A percentile compares a stretch with the other conserved stretches of the same genome.
These are phyloP conservation scores for Xylaria sp. DNA, from an alignment of 2,329 filamentous ascomycete genomes.

Conservation along the genomic window DNA sequence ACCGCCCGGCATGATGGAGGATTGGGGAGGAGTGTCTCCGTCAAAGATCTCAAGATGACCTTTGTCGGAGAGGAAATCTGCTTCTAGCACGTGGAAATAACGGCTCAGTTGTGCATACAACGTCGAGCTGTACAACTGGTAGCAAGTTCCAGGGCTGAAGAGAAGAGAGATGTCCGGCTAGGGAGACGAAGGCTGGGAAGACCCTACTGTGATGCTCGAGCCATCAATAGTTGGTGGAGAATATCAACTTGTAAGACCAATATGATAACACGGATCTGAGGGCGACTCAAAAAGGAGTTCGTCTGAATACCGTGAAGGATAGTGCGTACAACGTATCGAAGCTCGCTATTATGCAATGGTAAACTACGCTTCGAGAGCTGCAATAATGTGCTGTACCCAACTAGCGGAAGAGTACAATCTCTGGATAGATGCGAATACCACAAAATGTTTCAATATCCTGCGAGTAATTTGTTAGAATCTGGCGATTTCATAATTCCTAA, in stretches of 20 bases:
- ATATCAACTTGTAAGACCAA: neutral
- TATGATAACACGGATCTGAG: neutral
- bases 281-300: neutral
- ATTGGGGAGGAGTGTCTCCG: slow-evolving; percentile 32
- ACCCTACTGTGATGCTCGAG: slow-evolving; percentile 46
- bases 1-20: slow-evolving; percentile 71
- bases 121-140: slow-evolving; percentile 37
- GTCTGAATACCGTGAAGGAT: neutral
- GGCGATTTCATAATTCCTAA: too few species aligned
- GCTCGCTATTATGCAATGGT: neutral
- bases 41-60: slow-evolving; percentile 39
- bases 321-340: neutral
- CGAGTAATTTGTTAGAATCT: too few species aligned
- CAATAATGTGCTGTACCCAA: neutral
- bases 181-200: slow-evolving; percentile 33
- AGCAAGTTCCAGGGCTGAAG: slow-evolving; percentile 46
- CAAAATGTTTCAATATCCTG: too few species aligned
- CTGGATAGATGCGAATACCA: too few species aligned
- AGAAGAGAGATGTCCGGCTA: slow-evolving; percentile 37
- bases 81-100: slow-evolving; percentile 48
- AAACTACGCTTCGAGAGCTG: neutral
- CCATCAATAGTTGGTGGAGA: slow-evolving; percentile 41
- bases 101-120: slow-evolving; percentile 35
- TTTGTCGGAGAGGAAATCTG: slow-evolving; percentile 45
- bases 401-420: too few species aligned